phyloP scores from a whole-genome alignment of 1,284 basidiomycete species.

The Malassezia obtusa region DNA sequence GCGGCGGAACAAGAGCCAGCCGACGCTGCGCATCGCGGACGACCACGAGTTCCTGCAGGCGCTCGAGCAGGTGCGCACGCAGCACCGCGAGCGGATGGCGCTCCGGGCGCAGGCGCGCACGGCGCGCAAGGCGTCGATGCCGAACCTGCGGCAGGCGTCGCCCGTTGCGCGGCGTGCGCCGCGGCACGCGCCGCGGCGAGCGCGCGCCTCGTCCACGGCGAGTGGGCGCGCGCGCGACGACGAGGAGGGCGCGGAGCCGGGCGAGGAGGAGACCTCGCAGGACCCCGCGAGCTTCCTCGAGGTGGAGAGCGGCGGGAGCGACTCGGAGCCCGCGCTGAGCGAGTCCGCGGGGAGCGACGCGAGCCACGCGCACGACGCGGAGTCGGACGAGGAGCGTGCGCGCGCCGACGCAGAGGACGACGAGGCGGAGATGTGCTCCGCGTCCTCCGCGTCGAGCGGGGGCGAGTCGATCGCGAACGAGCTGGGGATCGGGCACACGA shows the following conservation, averaged over 20 bases:
- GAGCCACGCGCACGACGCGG: background rate
- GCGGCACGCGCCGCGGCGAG: background rate
- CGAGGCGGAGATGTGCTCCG: background rate
- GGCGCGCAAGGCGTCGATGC: slow-evolving; percentile 17
- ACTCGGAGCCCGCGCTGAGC: background rate
- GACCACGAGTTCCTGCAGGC: slow-evolving; percentile 38
- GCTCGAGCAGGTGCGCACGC: slow-evolving; percentile 29
- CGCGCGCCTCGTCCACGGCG: slow-evolving; percentile 1
- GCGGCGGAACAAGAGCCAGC: slow-evolving; percentile 32
- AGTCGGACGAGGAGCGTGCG: background rate
- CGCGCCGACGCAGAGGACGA: background rate
- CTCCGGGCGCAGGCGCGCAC: slow-evolving; percentile 7
- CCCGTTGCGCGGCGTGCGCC: background rate
- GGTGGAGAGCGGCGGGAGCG: background rate
- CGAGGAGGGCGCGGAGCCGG: background rate
- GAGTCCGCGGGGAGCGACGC: background rate
- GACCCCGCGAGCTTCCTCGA: slow-evolving; percentile 6
- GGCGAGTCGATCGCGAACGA: slow-evolving; percentile 22
- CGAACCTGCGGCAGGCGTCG: slow-evolving; percentile 9
- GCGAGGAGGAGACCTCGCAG: background rate
- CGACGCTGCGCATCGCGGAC: slow-evolving; percentile 37
- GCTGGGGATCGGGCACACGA: slow-evolving; percentile 31
- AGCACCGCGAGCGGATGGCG: slow-evolving; percentile 29
- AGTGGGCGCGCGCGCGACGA: background rate
- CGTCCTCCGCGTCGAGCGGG: background rate